Evolutionary conservation across 73 alveolate genomes (phyloP).

Genomic region (Tetrahymena elliotti): DNA sequence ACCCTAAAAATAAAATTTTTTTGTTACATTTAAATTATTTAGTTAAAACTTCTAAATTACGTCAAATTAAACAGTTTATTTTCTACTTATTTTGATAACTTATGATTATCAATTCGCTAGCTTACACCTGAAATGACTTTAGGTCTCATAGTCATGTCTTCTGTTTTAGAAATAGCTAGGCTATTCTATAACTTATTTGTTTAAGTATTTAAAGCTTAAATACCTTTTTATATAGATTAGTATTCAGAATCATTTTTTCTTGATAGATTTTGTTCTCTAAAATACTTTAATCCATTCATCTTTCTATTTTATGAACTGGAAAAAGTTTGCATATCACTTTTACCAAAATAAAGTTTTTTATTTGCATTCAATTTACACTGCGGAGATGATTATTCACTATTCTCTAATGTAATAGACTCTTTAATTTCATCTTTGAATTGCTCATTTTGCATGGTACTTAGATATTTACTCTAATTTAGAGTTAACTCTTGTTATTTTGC

Average conservation of each 20-base stretch:
- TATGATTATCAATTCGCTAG: background rate
- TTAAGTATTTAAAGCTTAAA: background rate
- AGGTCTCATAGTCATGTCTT: background rate
- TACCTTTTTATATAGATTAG: background rate
- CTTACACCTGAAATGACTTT: background rate
- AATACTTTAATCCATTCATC: background rate
- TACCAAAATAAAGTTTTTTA: background rate
- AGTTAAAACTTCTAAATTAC: background rate
- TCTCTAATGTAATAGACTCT: background rate
- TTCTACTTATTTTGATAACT: background rate
- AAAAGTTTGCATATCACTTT: background rate
- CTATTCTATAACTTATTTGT: no score
- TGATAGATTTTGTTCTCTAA: background rate
- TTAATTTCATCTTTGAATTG: background rate
- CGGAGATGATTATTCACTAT: background rate
- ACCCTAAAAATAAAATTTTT: background rate
- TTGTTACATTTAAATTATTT: no score
- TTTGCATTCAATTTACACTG: background rate
- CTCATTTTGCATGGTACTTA: background rate
- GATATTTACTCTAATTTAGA: no score
- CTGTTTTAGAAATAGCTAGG: background rate
- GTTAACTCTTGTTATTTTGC: background rate
- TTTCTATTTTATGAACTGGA: background rate
- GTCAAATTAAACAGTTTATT: background rate
- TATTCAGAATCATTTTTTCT: background rate